Conservation (phyloP, 306 rosid genomes). For the Dalbergia cultrata region DNA sequence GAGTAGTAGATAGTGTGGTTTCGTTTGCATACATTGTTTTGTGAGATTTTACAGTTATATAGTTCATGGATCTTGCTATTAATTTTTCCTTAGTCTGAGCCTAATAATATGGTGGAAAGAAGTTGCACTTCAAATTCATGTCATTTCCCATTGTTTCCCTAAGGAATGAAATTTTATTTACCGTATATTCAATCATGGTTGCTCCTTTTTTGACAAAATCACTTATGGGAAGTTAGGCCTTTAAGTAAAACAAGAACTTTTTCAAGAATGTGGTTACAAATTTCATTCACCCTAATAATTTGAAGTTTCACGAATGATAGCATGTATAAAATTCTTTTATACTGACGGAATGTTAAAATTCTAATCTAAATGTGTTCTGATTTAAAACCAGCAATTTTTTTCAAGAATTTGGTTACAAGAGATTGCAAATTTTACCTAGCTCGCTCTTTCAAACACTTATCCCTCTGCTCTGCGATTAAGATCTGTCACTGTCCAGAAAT, state of each 20-base stretch:
- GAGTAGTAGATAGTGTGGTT: constrained; percentile 55
- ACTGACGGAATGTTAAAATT: too few relatives aligned
- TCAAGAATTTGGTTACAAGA: not conserved
- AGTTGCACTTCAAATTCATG: constrained; percentile 61
- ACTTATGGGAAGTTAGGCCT: constrained; percentile 21
- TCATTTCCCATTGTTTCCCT: constrained; percentile 29
- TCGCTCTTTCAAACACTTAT: constrained; percentile 5
- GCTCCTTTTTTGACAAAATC: not conserved
- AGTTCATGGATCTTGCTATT: constrained; percentile 52
- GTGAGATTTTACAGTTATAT: constrained; percentile 64
- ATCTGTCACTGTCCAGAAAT: too few relatives aligned
- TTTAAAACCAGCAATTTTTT: not conserved
- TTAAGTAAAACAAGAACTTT: not conserved
- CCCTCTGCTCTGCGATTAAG: not conserved
- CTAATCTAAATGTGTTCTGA: not conserved
- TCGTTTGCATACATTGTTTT: constrained; percentile 63
- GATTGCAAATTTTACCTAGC: not conserved
- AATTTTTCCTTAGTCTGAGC: constrained; percentile 55
- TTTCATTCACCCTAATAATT: too few relatives aligned
- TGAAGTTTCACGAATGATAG: too few relatives aligned
- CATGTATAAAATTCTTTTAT: too few relatives aligned
- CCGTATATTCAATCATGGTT: constrained; percentile 29
- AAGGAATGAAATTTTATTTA: constrained; percentile 42
- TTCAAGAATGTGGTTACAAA: not conserved
- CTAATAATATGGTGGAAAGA: constrained; percentile 61